Base-by-base conservation (phyloP, 371 early-diverging fungal species). In the Capillidium heterosporum region DNA sequence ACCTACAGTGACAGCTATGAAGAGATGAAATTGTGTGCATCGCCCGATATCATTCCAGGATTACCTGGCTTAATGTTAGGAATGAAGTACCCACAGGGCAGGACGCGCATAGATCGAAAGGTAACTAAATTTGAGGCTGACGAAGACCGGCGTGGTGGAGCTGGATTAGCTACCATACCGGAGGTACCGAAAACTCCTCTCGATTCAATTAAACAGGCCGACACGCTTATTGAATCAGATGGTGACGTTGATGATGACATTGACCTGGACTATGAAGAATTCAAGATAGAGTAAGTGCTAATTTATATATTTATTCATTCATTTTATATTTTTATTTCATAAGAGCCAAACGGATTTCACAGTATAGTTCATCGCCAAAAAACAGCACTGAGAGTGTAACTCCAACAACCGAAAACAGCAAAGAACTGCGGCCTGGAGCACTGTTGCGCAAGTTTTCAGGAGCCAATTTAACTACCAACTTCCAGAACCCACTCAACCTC, bases 1-100 rank as follows among this genome's bases (percentile, higher is more conserved):
- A 70, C 82, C 15, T 77, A 79, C 41, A 85, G 81, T 1, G 73
- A 81, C 35, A 65, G 71, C 28, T 84, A 80, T 59, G 82, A 82
- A 0, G 84, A 84, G 56, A 82, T 84, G 72, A 74, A 77, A 40
- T 71, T 71, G 28, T 78, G 78, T 59, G 76, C 77, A 57, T 82
- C 82, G 15, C 82, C 82, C 21, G 70, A 67, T 29, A 76, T 67
- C 59, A 27, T 54, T 5, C 27, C 35, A 5, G 58, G 56, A 46
- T 39, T 42, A 56, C 49, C 48, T 31, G 39, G 43, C 32, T 39
- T 17, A 27, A 27, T 43, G 39, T 59, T 57, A 53, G 21, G 43
- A 15, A 7, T 19, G 19, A 29, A 31, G 28, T 26, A 23, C n/a
- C 7, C 35, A 10, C 28, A 52, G 24, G 54, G 48, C 21, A 28